Base-by-base conservation (phyloP, 768 basidiomycete genomes). In the Mycena rebaudengoi region DNA sequence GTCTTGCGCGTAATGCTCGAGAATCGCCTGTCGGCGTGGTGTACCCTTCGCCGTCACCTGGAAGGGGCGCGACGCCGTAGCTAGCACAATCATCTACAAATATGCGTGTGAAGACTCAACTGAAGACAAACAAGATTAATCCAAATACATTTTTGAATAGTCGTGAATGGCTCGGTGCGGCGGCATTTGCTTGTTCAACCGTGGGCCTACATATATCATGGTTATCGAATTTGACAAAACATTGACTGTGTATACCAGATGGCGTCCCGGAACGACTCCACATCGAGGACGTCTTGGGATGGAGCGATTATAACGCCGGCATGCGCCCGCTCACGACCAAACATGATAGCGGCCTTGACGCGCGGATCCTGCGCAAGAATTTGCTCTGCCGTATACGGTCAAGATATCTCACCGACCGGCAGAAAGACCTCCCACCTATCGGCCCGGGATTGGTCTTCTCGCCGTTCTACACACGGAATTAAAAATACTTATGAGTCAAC, bases 141-240 rank as follows among this genome's bases (percentile, higher is more conserved):
- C n/a, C n/a, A n/a, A n/a, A n/a, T n/a, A n/a, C n/a, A n/a, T n/a
- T n/a, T n/a, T n/a, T n/a, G n/a, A n/a, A n/a, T n/a, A n/a, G n/a
- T n/a, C n/a, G n/a, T n/a, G n/a, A n/a, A 65, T 84, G 82, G 40
- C 75, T 70, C 4, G 84, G 84, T 3, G 82, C 81, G 52, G 70
- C 78, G 14, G 64, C 62, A 52, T 84, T 85, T 49, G 78, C 70
- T 46, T 74, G 63, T 60, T 84, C 77, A 4, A 84, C 75, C 1
- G 75, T 78, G 1, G 79, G 74, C 80, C 82, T 83, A 35, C 11
- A 30, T 23, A 7, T 8, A 26, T 23, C 21, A 37, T 43, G 35
- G 8, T 46, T 10, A 25, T 16, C 11, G 13, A 12, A 29, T 20
- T 45, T 30, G 37, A 49, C 5, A 37, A n/a, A n/a, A 62, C 40